A percentile compares a stretch with the other conserved stretches of the same genome.
phyloP scores from a whole-genome alignment of 192 early-diverging fungal species.

The Backusella psychrophila region DNA sequence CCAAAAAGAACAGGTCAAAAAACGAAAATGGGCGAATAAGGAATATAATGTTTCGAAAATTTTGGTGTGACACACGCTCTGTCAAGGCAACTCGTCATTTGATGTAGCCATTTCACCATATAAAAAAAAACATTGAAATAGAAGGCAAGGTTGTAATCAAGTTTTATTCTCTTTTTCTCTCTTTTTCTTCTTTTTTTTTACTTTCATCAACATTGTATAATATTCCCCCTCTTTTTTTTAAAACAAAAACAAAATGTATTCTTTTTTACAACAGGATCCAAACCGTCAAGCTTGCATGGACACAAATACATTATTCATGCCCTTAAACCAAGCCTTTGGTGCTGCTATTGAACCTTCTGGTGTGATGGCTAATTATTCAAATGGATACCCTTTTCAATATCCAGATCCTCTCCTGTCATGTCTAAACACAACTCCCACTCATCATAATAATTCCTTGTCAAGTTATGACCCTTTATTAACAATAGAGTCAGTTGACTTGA shows the following conservation, averaged over 20 bases:
- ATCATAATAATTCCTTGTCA: not conserved
- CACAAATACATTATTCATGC: not conserved
- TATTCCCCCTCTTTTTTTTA: not conserved
- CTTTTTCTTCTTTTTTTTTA: constrained; percentile 12
- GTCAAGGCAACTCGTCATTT: constrained; percentile 28
- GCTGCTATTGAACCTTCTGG: constrained; percentile 12
- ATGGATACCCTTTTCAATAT: constrained; percentile 8
- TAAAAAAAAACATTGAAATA: constrained; percentile 1
- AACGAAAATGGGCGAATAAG: not conserved
- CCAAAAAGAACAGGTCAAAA: not conserved
- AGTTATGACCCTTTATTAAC: not conserved
- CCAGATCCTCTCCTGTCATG: constrained; percentile 1
- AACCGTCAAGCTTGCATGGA: constrained; percentile 5
- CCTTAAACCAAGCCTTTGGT: not conserved
- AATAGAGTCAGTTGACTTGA: not conserved
- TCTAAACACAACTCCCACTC: not conserved
- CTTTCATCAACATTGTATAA: not conserved
- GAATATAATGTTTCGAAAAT: constrained; percentile 10
- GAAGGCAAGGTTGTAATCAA: not conserved
- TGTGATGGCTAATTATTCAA: not conserved
- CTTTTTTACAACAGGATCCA: not conserved
- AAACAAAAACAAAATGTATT: constrained; percentile 6
- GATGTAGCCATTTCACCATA: constrained; percentile 24
- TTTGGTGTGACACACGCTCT: constrained; percentile 16
- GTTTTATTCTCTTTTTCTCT: not conserved